phyloP scores from a whole-genome alignment of 345 rosid genomes.

The Brassica rapa region DNA sequence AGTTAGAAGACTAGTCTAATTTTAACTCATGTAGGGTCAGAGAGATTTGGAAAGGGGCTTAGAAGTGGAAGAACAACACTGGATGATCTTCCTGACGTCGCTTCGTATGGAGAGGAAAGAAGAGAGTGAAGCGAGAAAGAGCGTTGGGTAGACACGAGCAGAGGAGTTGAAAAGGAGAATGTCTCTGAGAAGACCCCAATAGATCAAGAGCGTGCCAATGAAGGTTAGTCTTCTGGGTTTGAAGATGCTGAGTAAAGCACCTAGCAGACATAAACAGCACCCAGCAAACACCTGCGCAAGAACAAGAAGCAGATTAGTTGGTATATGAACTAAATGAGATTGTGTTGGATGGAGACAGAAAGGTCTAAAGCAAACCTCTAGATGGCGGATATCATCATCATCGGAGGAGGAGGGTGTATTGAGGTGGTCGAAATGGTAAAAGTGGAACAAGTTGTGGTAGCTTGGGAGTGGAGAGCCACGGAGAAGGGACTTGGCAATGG shows the following conservation, averaged over 20 bases:
- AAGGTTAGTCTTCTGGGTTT: slow-evolving; percentile 62
- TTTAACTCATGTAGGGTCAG: background rate
- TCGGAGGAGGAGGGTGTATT: slow-evolving; percentile 31
- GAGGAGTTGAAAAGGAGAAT: slow-evolving; percentile 36
- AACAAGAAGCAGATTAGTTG: background rate
- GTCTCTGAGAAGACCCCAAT: slow-evolving; percentile 66
- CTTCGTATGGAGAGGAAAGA: slow-evolving; percentile 64
- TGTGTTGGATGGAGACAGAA: background rate
- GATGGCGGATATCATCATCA: slow-evolving; percentile 55
- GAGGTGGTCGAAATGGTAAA: slow-evolving; percentile 41
- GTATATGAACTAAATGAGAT: background rate
- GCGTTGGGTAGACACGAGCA: slow-evolving; percentile 46
- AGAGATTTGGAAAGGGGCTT: slow-evolving; percentile 27
- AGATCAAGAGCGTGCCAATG: slow-evolving; percentile 57
- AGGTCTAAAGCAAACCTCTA: slow-evolving; percentile 55
- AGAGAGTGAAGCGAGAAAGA: slow-evolving; percentile 51
- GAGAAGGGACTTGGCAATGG: slow-evolving; percentile 49
- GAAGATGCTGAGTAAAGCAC: slow-evolving; percentile 56
- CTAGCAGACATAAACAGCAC: slow-evolving; percentile 69
- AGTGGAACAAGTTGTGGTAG: slow-evolving; percentile 42
- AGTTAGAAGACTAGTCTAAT: slow-evolving; percentile 18
- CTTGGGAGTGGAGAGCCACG: slow-evolving; percentile 41
- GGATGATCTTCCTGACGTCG: slow-evolving; percentile 61
- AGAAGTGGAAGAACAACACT: slow-evolving; percentile 37
- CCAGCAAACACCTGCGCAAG: slow-evolving; percentile 71